These are phyloP conservation scores for Backusella tuberculispora DNA, from an alignment of 192 early-diverging fungal species.

Conservation along the genomic window DNA sequence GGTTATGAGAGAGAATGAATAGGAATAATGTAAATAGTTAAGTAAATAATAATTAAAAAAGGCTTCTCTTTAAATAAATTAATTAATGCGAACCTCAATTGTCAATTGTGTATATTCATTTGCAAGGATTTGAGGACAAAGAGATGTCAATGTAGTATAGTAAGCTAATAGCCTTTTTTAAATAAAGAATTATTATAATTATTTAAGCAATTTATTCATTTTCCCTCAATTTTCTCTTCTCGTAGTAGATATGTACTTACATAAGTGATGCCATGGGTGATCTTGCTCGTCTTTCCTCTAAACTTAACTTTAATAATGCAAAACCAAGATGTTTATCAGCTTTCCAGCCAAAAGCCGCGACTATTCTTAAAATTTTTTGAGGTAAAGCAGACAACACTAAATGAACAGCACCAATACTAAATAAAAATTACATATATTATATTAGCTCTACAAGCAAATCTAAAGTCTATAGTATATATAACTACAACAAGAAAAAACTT, in stretches of 20 bases:
- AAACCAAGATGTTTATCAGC: slow-evolving; percentile 58
- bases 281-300: slow-evolving; percentile 51
- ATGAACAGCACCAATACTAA: slow-evolving; percentile 44
- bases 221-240: background rate
- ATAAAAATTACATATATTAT: background rate
- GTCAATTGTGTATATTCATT: slow-evolving; percentile 33
- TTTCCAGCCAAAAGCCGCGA: slow-evolving; percentile 57
- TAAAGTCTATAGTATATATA: background rate
- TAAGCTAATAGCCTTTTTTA: slow-evolving; percentile 28
- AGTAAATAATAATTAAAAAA: no score
- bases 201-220: background rate
- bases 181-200: background rate
- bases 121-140: slow-evolving; percentile 38
- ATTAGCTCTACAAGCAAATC: background rate
- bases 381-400: slow-evolving; percentile 38
- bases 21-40: background rate
- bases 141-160: slow-evolving; percentile 30
- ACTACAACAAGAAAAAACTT: background rate
- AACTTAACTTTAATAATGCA: slow-evolving; percentile 49
- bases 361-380: slow-evolving; percentile 38
- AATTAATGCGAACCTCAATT: slow-evolving; percentile 30
- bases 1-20: background rate
- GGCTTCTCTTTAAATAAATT: background rate
- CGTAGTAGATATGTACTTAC: slow-evolving; percentile 32
- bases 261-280: slow-evolving; percentile 57